These are phyloP conservation scores for Petrea volubilis DNA, from an alignment of 257 asterid genomes.

Conservation along the genomic window DNA sequence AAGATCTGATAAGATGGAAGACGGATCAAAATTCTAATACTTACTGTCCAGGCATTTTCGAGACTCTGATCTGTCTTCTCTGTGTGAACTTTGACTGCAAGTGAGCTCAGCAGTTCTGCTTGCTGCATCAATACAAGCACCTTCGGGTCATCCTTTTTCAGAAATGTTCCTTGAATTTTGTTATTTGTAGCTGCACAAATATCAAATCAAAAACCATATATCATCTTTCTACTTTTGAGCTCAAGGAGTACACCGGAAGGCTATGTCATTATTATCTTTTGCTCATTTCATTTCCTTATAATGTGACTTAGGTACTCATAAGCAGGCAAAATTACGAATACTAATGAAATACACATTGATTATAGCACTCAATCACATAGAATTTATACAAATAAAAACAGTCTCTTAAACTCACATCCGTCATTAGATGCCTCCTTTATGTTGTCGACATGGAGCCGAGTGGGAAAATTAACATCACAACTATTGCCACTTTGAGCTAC, in stretches of 20 bases:
- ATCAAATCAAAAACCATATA: neutral
- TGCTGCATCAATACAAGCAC: slow-evolving; percentile 76
- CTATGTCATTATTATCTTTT: neutral
- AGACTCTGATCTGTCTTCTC: slow-evolving; percentile 75
- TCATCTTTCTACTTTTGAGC: slow-evolving; percentile 8
- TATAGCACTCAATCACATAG: neutral
- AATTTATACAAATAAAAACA: neutral
- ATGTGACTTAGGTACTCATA: no score
- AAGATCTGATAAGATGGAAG: neutral
- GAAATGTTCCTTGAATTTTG: slow-evolving; percentile 46
- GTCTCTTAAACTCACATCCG: slow-evolving; percentile 40
- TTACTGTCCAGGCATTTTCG: slow-evolving; percentile 87
- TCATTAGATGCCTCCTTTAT: slow-evolving; percentile 37
- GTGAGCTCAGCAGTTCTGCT: slow-evolving; percentile 79
- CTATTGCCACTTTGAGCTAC: slow-evolving; percentile 40
- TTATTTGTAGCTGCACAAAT: slow-evolving; percentile 41
- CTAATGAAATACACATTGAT: no score
- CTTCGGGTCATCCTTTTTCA: slow-evolving; percentile 75
- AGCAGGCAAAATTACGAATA: no score
- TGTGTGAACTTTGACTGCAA: slow-evolving; percentile 67
- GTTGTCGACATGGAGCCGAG: slow-evolving; percentile 27
- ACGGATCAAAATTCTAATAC: slow-evolving; percentile 8
- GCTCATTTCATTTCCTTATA: no score
- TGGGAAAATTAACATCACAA: slow-evolving; percentile 28
- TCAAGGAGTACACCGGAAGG: neutral